Evolutionary conservation across 164 flowering plant species (phyloP), one percentile per base, ranked within the genome.

Genomic region (Cinnamomum chago): DNA sequence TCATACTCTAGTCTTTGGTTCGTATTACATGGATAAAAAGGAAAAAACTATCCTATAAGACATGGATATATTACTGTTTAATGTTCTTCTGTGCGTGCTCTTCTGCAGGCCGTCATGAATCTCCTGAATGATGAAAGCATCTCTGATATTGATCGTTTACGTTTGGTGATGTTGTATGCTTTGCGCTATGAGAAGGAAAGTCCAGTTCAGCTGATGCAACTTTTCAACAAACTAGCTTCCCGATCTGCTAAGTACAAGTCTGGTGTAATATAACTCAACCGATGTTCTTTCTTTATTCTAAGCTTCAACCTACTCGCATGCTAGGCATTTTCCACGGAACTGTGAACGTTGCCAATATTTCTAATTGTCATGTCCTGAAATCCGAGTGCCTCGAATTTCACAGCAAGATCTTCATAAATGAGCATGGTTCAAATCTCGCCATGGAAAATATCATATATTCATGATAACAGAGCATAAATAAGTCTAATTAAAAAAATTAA

Each of bases 141-240:
- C 72, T 90, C 97, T 72, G 98, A 95, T 75, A 75, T 92, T 77
- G 99, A 94, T 69, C 91, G 94, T 22, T 81, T 94, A 73, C 97
- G 95, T 75, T 79, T 95, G 12, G 97, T 92, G 50, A 92, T 93
- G 98, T 62, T 95, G 83, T 95, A 93, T 85, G 98, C 98, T 74
- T 80, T 95, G 86, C 94, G 99, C 50, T 95, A 93, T 83, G 99
- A 95, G 86, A 95, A 95, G 82, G 99, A 95, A 77, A 95, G 92
- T 78, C 93, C 99, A 60, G 95, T 95, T 79, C 98, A 95, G 77
- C 80, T 95, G 85, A 95, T 95, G 99, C 98, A 95, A 87, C 91
- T 95, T 71, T 88, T 92, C 78, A 95, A 94, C 85, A 95, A 92
- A 81, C 77, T 95, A 78, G 89, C 98, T 50, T 87, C 98, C 58